A percentile compares a stretch with the other conserved stretches of the same genome.
These are phyloP conservation scores for Sporothrix curviconia DNA, from an alignment of 2,329 filamentous ascomycete species.

Conservation along the genomic window DNA sequence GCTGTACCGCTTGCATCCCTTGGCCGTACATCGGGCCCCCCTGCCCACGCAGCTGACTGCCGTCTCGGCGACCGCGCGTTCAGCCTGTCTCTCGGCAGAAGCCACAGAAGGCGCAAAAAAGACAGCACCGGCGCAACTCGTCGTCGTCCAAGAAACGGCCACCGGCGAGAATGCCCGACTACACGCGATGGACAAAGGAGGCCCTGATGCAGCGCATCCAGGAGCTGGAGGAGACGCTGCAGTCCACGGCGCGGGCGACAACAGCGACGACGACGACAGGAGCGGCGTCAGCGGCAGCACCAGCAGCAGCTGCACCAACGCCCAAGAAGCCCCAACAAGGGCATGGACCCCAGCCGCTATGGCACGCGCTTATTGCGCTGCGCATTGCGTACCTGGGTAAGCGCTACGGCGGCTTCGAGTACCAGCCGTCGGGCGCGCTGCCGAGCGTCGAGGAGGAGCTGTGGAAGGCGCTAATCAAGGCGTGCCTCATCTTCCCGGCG, in stretches of 20 bases:
- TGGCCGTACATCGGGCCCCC: too few species aligned
- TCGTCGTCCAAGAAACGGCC: not conserved
- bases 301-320: not conserved
- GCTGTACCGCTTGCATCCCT: too few species aligned
- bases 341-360: constrained; percentile 75
- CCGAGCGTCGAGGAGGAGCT: constrained; percentile 89
- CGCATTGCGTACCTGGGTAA: constrained; percentile 93
- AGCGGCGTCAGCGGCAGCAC: not conserved
- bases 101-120: too few species aligned
- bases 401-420: constrained; percentile 88
- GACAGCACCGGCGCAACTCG: not conserved
- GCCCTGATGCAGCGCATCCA: constrained; percentile 31
- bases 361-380: constrained; percentile 78
- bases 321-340: constrained; percentile 38
- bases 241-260: not conserved
- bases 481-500: constrained; percentile 71
- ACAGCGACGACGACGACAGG: not conserved
- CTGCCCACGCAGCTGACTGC: too few species aligned
- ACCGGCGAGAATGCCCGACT: constrained; percentile 17
- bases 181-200: constrained; percentile 21
- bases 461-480: constrained; percentile 82
- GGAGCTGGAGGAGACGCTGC: constrained; percentile 17
- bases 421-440: constrained; percentile 63
- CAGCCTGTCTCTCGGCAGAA: too few species aligned
- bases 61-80: too few species aligned